These are phyloP conservation scores for Medicago ruthenica DNA, from an alignment of 306 rosid genomes.

Conservation along the genomic window DNA sequence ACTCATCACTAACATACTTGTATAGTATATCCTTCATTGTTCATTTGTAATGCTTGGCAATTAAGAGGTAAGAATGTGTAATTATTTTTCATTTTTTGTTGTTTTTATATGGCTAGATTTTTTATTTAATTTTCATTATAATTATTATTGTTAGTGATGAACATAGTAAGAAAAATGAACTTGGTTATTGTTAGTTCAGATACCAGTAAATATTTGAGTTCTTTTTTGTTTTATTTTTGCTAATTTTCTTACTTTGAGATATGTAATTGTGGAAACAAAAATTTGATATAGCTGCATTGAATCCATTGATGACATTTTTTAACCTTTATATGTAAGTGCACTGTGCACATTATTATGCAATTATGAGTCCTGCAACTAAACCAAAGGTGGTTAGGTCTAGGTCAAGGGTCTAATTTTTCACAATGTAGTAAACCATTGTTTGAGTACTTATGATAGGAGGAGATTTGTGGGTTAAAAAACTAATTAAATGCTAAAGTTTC, in stretches of 20 bases:
- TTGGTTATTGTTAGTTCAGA: not conserved
- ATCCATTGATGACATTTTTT: not conserved
- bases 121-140: not conserved
- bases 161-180: not conserved
- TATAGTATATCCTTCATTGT: not conserved
- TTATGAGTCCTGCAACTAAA: not conserved
- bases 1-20: not conserved
- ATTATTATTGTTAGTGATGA: not conserved
- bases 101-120: not conserved
- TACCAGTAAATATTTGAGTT: not conserved
- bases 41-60: not conserved
- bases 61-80: not conserved
- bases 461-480: no score
- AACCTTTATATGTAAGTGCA: not conserved
- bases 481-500: not conserved
- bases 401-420: not conserved
- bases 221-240: not conserved
- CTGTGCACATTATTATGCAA: not conserved
- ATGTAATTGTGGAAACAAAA: not conserved
- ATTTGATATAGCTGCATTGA: not conserved
- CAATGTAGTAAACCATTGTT: no score
- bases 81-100: not conserved
- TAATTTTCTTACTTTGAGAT: not conserved
- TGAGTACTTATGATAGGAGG: no score
- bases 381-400: not conserved